Evolutionary conservation across 2,329 filamentous ascomycete species (phyloP).

Genomic region (Lizonia empirigonia): DNA sequence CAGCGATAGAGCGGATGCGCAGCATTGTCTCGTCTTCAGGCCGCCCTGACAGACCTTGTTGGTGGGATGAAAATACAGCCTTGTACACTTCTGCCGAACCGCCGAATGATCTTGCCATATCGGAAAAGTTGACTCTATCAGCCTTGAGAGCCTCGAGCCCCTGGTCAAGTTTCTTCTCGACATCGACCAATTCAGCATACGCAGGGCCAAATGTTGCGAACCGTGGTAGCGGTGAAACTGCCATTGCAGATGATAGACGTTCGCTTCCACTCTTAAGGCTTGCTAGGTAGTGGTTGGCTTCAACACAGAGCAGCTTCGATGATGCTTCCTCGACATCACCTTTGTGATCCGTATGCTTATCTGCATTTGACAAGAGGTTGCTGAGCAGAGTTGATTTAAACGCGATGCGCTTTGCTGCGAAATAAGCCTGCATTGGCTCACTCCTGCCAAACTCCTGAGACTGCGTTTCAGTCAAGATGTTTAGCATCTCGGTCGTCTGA

Average conservation of each 20-base stretch:
- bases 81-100: conserved; percentile 44
- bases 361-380: conserved; percentile 22
- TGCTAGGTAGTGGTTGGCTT: conserved; percentile 82
- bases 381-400: conserved; percentile 71
- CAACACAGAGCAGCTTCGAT: conserved; percentile 65
- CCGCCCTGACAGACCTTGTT: conserved; percentile 21
- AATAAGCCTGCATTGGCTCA: conserved; percentile 84
- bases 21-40: conserved; percentile 37
- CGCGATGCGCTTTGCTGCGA: conserved; percentile 83
- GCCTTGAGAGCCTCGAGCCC: conserved; percentile 85
- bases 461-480: conserved; percentile 59
- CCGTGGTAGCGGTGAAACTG: conserved; percentile 74
- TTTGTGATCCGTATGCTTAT: conserved; percentile 68
- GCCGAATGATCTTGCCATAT: conserved; percentile 80
- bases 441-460: conserved; percentile 73
- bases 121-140: conserved; percentile 84
- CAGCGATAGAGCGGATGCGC: conserved; percentile 26
- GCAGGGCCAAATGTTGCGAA: conserved; percentile 81
- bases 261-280: conserved; percentile 85
- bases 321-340: conserved; percentile 78
- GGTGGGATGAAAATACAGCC: conserved; percentile 22
- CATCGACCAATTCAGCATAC: conserved; percentile 85
- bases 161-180: conserved; percentile 84
- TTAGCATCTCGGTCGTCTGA: conserved; percentile 84
- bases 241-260: conserved; percentile 81